Percentiles rank a stretch among this genome's conserved stretches.
Evolutionary conservation across 441 rosid genomes (phyloP).

Genomic region (Syzygium malaccense): DNA sequence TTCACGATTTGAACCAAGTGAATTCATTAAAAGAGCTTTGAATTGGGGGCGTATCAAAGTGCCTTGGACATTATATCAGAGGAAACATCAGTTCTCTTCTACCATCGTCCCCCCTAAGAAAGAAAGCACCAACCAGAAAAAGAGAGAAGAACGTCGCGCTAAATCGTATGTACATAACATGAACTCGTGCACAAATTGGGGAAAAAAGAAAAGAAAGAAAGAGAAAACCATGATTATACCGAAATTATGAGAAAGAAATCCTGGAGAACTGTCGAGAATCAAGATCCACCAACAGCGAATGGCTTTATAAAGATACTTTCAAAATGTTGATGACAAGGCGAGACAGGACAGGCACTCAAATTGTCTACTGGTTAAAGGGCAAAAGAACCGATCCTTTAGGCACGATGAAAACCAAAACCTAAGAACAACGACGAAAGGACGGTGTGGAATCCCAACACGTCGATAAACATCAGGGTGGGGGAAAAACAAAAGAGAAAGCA

Average conservation of each 20-base stretch:
- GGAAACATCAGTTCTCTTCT: not conserved
- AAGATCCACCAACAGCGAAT: not conserved
- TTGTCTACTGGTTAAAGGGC: not conserved
- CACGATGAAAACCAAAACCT: not conserved
- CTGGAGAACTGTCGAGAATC: not conserved
- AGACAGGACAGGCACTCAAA: not conserved
- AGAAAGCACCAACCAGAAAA: not conserved
- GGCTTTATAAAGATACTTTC: not conserved
- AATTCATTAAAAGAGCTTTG: not conserved
- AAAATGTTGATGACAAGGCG: not conserved
- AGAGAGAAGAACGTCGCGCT: not conserved
- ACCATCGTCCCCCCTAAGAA: not conserved
- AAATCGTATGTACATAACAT: not conserved
- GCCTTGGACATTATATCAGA: not conserved
- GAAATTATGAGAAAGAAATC: not conserved
- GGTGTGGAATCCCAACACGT: not conserved
- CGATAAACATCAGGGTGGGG: not conserved
- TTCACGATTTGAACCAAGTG: not conserved
- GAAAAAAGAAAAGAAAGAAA: not conserved
- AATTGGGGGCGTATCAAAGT: not conserved
- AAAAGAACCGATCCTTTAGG: not conserved
- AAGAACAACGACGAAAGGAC: not conserved
- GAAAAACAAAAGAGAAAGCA: not conserved
- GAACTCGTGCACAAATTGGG: not conserved
- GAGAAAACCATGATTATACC: not conserved